Conservation (phyloP, 441 rosid species). For the Syzygium syzygioides region DNA sequence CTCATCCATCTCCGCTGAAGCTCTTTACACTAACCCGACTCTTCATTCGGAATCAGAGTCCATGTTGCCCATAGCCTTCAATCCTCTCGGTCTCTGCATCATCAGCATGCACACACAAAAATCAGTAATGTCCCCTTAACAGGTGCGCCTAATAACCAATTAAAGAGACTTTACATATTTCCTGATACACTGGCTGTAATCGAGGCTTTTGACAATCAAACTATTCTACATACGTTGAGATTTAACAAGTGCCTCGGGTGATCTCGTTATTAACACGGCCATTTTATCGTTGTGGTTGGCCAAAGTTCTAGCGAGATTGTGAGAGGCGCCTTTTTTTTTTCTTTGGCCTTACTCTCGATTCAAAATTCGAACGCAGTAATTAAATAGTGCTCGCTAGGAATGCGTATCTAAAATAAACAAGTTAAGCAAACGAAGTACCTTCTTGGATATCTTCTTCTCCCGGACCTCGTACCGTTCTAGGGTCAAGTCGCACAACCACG, state of each 20-base stretch:
- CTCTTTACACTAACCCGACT: not conserved
- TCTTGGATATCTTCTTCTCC: slow-evolving; percentile 68
- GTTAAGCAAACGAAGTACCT: slow-evolving; percentile 25
- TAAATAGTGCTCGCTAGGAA: not conserved
- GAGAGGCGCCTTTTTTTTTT: not conserved
- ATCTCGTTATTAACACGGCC: not conserved
- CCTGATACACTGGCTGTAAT: not conserved
- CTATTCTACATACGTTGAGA: not conserved
- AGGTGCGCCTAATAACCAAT: not conserved
- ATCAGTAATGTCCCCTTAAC: not conserved
- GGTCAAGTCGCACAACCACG: slow-evolving; percentile 73
- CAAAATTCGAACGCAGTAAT: not conserved
- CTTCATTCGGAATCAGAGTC: slow-evolving; percentile 55
- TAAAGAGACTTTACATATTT: not conserved
- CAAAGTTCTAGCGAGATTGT: not conserved
- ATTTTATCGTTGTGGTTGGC: not conserved
- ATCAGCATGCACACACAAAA: not conserved
- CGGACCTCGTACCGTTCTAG: slow-evolving; percentile 69
- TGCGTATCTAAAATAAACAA: not conserved
- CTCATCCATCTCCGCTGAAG: not conserved
- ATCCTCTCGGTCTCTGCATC: slow-evolving; percentile 66
- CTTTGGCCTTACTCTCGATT: not conserved
- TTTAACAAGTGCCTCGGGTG: not conserved
- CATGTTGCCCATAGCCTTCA: slow-evolving; percentile 62
- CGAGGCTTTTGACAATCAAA: not conserved